Evolutionary conservation across 148 eudicot species (phyloP), one percentile per base, ranked within the genome.

Genomic region (Diospyros lotus): DNA sequence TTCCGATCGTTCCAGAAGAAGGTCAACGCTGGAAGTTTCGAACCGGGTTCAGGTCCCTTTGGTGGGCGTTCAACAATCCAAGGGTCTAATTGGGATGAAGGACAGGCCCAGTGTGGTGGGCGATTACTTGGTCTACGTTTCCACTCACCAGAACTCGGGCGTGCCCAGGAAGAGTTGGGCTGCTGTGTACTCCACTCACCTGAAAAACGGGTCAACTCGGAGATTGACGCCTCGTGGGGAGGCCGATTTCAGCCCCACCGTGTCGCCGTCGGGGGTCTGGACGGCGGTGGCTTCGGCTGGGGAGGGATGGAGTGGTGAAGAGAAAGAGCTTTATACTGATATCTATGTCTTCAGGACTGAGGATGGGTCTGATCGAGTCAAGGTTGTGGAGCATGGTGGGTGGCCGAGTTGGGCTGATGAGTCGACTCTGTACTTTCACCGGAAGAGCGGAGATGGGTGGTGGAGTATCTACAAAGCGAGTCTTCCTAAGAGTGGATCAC

Each of bases 341-440:
- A 84, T 94, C 0, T 90, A 87, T 17, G 73, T 94, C 42, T 91
- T 94, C 77, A 80, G 69, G 80, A 90, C 97, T 60, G 73, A 59
- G 40, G 88, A 86, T 77, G 97, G 95, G 84, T 89, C 90, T 40
- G 54, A 44, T 6, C 97, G 98, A 40, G 93, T 89, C 60, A 90
- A 87, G 73, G 75, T 89, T 8, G 89, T 85, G 18, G 91, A 92
- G 68, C 92, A 83, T 61, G 97, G 97, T 12, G 98, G 98, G 54
- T 94, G 98, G 98, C 98, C 98, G 81, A 76, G 84, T 58, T 94
- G 97, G 97, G 92, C 81, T 0, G 92, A 89, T n/a, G 98, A 94
- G n/a, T 73, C 78, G 5, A 90, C 87, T 44, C 52, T 94, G 45
- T 92, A 86, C 55, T 94, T 94, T 72, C 98, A 94, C 66, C 80